These are phyloP conservation scores for Scutellaria galericulata DNA, from an alignment of 257 asterid species.

Conservation along the genomic window DNA sequence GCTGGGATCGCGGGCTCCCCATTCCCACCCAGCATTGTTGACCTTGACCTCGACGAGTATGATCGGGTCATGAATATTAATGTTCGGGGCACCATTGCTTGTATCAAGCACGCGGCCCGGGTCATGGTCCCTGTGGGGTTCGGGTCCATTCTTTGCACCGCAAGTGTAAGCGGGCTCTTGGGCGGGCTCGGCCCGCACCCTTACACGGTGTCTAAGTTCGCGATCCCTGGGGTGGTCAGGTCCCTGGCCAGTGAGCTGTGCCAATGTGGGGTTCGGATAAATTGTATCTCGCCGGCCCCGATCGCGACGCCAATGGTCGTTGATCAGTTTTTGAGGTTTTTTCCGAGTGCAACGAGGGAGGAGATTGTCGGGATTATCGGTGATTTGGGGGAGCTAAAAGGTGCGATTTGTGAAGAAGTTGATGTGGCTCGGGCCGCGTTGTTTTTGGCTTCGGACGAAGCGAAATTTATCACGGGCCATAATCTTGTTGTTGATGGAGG, in stretches of 20 bases:
- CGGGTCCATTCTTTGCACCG: constrained; percentile 43
- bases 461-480: constrained; percentile 45
- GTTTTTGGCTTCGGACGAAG: constrained; percentile 47
- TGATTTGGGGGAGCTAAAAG: constrained; percentile 38
- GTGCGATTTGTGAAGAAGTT: constrained; percentile 39
- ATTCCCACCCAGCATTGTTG: constrained; percentile 36
- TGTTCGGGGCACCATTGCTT: constrained; percentile 39
- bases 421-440: constrained; percentile 45
- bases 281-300: constrained; percentile 43
- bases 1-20: constrained; percentile 45
- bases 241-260: constrained; percentile 44
- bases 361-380: constrained; percentile 32
- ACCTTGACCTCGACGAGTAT: constrained; percentile 38
- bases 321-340: constrained; percentile 24
- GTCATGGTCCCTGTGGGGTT: constrained; percentile 39
- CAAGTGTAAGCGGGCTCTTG: constrained; percentile 42
- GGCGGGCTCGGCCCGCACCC: constrained; percentile 49
- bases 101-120: constrained; percentile 45
- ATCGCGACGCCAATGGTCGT: constrained; percentile 41
- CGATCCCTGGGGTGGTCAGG: constrained; percentile 38
- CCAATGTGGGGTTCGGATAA: constrained; percentile 39
- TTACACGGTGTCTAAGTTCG: constrained; percentile 39
- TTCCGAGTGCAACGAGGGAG: constrained; percentile 20
- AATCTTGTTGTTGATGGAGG: constrained; percentile 52
- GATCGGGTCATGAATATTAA: constrained; percentile 43